phyloP scores from a whole-genome alignment of 192 early-diverging fungal genomes.

The Umbelopsis sp. region DNA sequence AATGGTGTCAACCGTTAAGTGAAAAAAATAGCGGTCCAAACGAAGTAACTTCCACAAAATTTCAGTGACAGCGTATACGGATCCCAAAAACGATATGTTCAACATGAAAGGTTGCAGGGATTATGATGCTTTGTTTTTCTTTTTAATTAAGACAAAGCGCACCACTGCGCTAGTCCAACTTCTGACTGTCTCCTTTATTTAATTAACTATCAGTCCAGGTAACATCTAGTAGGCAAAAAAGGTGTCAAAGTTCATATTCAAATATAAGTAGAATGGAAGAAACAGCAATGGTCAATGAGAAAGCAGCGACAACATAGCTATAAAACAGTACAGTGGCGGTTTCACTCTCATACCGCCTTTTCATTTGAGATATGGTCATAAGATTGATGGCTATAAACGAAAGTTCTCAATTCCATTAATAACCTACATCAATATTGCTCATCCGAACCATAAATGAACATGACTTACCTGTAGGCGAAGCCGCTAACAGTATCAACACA shows the following conservation, averaged over 20 bases:
- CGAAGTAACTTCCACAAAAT: no score
- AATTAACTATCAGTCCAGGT: not conserved
- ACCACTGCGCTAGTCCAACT: no score
- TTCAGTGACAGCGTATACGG: no score
- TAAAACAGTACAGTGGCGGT: constrained; percentile 26
- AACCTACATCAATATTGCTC: not conserved
- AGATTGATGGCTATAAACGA: constrained; percentile 19
- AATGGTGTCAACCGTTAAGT: not conserved
- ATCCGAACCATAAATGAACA: not conserved
- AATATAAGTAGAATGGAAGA: not conserved
- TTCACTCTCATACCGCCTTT: constrained; percentile 16
- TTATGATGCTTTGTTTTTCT: no score
- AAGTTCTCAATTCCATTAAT: not conserved
- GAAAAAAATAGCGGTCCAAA: not conserved
- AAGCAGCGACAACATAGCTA: constrained; percentile 10
- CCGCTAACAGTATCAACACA: constrained; percentile 20
- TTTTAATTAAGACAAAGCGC: no score
- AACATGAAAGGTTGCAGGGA: no score
- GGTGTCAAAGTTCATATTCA: not conserved
- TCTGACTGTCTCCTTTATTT: no score
- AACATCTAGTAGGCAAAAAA: not conserved
- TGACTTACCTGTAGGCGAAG: constrained; percentile 18
- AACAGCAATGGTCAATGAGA: constrained; percentile 1
- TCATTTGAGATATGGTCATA: constrained; percentile 27
- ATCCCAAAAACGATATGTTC: no score